Conservation (phyloP, 352 stramenopile species). For the Phytophthora hibernalis region DNA sequence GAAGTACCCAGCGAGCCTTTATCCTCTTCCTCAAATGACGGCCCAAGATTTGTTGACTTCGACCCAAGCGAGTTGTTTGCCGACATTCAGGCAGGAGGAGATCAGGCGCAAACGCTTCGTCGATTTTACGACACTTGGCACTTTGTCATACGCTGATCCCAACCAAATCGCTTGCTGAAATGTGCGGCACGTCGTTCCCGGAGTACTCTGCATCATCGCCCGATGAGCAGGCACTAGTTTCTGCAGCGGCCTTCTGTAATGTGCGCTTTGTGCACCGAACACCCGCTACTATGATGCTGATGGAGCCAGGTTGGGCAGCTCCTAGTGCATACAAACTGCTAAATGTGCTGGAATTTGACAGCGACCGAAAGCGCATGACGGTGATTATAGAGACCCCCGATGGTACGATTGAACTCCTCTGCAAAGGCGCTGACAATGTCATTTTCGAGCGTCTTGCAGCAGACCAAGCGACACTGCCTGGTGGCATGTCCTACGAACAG, state of each 20-base stretch:
- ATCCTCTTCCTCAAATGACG: slow-evolving; percentile 10
- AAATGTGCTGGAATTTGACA: slow-evolving; percentile 97
- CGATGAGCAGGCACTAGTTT: slow-evolving; percentile 82
- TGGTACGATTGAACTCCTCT: slow-evolving; percentile 68
- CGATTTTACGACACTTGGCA: slow-evolving; percentile 81
- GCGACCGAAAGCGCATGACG: slow-evolving; percentile 97
- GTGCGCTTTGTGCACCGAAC: slow-evolving; percentile 82
- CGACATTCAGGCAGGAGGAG: slow-evolving; percentile 49
- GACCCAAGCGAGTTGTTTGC: slow-evolving; percentile 72
- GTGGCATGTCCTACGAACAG: slow-evolving; percentile 33
- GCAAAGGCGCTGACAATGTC: slow-evolving; percentile 85
- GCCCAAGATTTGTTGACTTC: slow-evolving; percentile 66
- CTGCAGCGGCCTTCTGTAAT: slow-evolving; percentile 77
- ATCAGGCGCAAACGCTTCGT: slow-evolving; percentile 53
- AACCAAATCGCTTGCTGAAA: slow-evolving; percentile 69
- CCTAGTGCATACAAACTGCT: slow-evolving; percentile 88
- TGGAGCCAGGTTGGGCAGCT: slow-evolving; percentile 48
- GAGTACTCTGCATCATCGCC: slow-evolving; percentile 86
- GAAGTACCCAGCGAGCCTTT: slow-evolving; percentile 4
- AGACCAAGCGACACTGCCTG: slow-evolving; percentile 34
- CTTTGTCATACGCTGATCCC: slow-evolving; percentile 85
- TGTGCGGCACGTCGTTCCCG: slow-evolving; percentile 75
- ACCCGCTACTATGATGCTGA: slow-evolving; percentile 58
- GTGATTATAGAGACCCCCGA: slow-evolving; percentile 91
- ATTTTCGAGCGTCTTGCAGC: slow-evolving; percentile 72